phyloP scores from a whole-genome alignment of 208 protist species.

The Leishmania aethiopica region DNA sequence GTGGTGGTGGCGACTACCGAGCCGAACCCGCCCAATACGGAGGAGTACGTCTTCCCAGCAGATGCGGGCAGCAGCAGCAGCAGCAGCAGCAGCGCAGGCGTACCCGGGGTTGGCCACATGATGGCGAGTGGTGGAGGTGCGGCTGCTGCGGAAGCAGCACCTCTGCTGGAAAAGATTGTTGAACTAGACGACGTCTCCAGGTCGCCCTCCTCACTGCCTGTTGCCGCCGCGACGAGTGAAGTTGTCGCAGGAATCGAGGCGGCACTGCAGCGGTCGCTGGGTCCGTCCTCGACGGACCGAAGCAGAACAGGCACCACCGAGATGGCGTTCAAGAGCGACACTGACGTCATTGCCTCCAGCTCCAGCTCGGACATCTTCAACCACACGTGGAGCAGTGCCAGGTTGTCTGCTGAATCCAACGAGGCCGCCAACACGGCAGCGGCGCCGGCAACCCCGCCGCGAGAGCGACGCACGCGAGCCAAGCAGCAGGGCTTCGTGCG shows the following conservation, averaged over 20 bases:
- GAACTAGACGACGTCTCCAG: not conserved
- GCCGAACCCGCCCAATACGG: not conserved
- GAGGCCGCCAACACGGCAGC: not conserved
- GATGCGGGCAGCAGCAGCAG: not conserved
- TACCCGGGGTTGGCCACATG: not conserved
- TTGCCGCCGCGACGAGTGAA: not conserved
- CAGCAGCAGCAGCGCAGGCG: conserved; percentile 15
- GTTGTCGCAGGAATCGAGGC: not conserved
- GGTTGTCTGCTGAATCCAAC: not conserved
- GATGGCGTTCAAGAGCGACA: not conserved
- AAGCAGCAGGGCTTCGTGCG: conserved; percentile 20
- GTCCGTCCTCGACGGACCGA: not conserved
- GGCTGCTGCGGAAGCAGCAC: not conserved
- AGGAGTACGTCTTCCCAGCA: conserved; percentile 2
- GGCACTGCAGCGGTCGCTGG: not conserved
- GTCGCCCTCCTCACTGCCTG: not conserved
- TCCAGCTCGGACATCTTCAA: conserved; percentile 9
- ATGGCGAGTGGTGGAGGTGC: not conserved
- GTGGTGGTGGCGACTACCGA: not conserved
- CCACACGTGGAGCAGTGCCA: conserved; percentile 26
- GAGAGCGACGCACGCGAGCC: conserved; percentile 6
- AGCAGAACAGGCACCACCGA: not conserved
- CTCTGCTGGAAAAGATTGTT: not conserved
- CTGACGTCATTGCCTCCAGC: conserved; percentile 1
- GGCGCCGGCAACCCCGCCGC: not conserved